A percentile compares a stretch with the other conserved stretches of the same genome.
These are phyloP conservation scores for Geosmithia morbida DNA, from an alignment of 2,329 filamentous ascomycete species.

Conservation along the genomic window DNA sequence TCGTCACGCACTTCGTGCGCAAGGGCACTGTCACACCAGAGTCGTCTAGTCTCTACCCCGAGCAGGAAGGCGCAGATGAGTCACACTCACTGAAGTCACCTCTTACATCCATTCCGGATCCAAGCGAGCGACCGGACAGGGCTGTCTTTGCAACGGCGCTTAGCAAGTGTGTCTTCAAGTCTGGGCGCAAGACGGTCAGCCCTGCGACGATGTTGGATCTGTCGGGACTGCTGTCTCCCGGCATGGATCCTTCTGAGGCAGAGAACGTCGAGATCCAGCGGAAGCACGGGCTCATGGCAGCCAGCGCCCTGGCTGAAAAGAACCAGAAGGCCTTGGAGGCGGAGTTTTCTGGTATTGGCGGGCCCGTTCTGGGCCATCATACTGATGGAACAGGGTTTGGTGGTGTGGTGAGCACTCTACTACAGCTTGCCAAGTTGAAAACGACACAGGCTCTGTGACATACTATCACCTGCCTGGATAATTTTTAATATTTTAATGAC, in stretches of 20 bases:
- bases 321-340: neutral
- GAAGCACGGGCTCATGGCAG: neutral
- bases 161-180: constrained; percentile 72
- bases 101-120: neutral
- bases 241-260: neutral
- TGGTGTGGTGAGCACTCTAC: neutral
- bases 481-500: neutral
- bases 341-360: neutral
- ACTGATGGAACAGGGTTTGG: neutral
- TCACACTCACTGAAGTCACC: neutral
- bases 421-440: neutral
- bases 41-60: neutral
- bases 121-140: constrained; percentile 35
- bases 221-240: constrained; percentile 54
- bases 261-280: neutral
- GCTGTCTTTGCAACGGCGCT: constrained; percentile 57
- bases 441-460: neutral
- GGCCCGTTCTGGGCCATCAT: neutral
- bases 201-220: constrained; percentile 32
- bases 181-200: constrained; percentile 54
- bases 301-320: neutral
- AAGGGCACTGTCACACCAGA: constrained; percentile 39
- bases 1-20: constrained; percentile 60
- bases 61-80: neutral
- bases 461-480: neutral